phyloP scores from a whole-genome alignment of 2,329 filamentous ascomycete genomes.

The Xylariaceae sp. region DNA sequence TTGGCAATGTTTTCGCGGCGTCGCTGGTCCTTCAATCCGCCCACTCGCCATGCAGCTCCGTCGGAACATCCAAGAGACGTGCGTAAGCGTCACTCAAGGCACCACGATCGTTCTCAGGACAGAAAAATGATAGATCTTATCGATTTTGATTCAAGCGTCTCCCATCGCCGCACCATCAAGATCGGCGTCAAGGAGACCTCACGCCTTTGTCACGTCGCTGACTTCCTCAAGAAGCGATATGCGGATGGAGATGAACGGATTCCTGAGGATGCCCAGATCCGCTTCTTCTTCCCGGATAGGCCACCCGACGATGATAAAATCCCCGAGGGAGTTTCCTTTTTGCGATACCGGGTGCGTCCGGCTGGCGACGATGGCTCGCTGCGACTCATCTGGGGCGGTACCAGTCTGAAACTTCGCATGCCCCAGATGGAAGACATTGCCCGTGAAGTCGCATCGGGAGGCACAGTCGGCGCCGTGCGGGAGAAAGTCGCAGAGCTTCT shows the following conservation, averaged over 20 bases:
- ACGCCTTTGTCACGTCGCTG: slow-evolving; percentile 16
- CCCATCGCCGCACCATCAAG: slow-evolving; percentile 16
- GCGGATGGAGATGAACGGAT: slow-evolving; percentile 7
- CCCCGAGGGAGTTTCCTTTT: slow-evolving; percentile 8
- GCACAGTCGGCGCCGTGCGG: slow-evolving; percentile 34
- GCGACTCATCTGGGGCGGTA: slow-evolving; percentile 19
- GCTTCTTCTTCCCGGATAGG: slow-evolving; percentile 20
- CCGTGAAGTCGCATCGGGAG: slow-evolving; percentile 29
- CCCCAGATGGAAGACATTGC: slow-evolving; percentile 15
- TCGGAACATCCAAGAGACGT: slow-evolving; percentile 9
- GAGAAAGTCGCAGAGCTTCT: slow-evolving; percentile 28
- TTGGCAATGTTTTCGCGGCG: slow-evolving; percentile 15
- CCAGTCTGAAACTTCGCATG: slow-evolving; percentile 9
- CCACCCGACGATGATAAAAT: slow-evolving; percentile 18
- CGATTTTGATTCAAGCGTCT: slow-evolving; percentile 27
- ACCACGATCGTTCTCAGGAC: slow-evolving; percentile 6
- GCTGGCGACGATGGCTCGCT: slow-evolving; percentile 22
- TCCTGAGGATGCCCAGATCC: slow-evolving; percentile 20
- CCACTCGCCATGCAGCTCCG: slow-evolving; percentile 6
- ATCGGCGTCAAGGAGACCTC: slow-evolving; percentile 20
- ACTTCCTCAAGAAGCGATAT: slow-evolving; percentile 16
- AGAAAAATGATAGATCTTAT: slow-evolving; percentile 25
- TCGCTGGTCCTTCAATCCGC: slow-evolving; percentile 9
- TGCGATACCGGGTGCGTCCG: slow-evolving; percentile 27
- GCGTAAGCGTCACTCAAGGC: slow-evolving; percentile 3